Evolutionary conservation across 192 early-diverging fungal genomes (phyloP), one percentile per base, ranked within the genome.

Genomic region (Umbelopsis vinacea): DNA sequence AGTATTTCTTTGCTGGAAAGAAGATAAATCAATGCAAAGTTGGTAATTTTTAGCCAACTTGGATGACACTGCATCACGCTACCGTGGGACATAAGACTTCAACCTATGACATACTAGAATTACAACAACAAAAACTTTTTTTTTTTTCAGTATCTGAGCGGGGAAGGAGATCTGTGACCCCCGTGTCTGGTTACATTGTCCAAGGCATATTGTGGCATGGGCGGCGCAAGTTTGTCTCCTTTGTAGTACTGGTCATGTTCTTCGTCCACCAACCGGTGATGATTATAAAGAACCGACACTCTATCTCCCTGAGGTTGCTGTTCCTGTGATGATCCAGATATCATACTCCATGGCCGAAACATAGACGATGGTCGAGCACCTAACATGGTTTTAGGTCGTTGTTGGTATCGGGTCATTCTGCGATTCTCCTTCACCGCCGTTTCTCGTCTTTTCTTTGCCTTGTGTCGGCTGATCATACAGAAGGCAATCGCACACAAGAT

Each of bases 341-440:
- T 35, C 57, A 68, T 68, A 68, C 45, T 47, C 67, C 67, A 68
- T 8, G 67, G 67, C 7, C 67, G 67, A 48, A 68, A 68, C 67
- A 68, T 68, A 38, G 45, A 47, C 9, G 67, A 68, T 45, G 67
- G 67, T 47, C 67, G 67, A 46, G 40, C 67, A 24, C 46, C 46
- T 23, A 47, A 22, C 67, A 68, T 48, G 26, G 67, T 68, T 48
- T 47, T 68, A 40, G 67, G 67, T 23, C 67, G 67, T 23, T 68
- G 67, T 21, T 47, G 67, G 19, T 68, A 68, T 8, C 45, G 38
- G 6, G 67, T 68, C 4, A 68, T 45, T 26, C 67, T 22, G 17
- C 67, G 67, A 10, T 48, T 48, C 40, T 46, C 40, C 23, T 45
- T 40, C 24, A 48, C 45, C 21, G 67, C 67, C 14, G 38, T 7